These are phyloP conservation scores for Leishmania martiniquensis DNA, from an alignment of 208 protist species.

Conservation along the genomic window DNA sequence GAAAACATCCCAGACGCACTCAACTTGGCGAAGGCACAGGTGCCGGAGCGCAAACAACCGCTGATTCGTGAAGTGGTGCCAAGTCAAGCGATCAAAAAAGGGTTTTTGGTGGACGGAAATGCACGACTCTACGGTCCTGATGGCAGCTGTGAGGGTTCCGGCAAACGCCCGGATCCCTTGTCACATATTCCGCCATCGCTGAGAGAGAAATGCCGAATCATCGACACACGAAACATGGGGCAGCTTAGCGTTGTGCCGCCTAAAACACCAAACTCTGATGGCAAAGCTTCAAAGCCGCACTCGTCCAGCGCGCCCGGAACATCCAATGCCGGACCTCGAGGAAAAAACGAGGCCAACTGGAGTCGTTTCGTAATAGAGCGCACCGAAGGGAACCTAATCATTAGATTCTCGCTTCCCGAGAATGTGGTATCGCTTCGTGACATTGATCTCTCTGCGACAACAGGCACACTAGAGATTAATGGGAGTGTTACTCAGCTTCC, in stretches of 20 bases:
- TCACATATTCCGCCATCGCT: slow-evolving; percentile 76
- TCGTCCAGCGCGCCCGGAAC: not conserved
- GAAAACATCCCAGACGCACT: slow-evolving; percentile 20
- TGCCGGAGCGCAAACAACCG: slow-evolving; percentile 27
- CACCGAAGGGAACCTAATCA: slow-evolving; percentile 14
- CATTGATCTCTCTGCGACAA: slow-evolving; percentile 56
- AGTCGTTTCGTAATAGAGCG: slow-evolving; percentile 21
- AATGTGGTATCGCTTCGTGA: slow-evolving; percentile 48
- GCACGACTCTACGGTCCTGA: slow-evolving; percentile 55
- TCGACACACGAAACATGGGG: slow-evolving; percentile 57
- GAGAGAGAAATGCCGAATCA: slow-evolving; percentile 73
- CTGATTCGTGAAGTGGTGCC: slow-evolving; percentile 65
- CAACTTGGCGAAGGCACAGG: slow-evolving; percentile 6
- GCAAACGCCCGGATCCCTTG: slow-evolving; percentile 59
- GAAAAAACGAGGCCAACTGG: slow-evolving; percentile 16
- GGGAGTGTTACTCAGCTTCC: slow-evolving; percentile 41
- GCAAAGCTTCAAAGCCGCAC: not conserved
- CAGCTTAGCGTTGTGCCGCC: not conserved
- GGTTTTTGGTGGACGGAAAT: slow-evolving; percentile 55
- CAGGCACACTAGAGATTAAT: slow-evolving; percentile 56
- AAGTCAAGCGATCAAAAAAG: slow-evolving; percentile 64
- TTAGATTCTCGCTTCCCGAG: slow-evolving; percentile 44
- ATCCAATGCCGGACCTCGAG: too few species aligned
- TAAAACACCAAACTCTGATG: not conserved
- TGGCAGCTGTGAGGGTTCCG: slow-evolving; percentile 61